Evolutionary conservation across 192 early-diverging fungal genomes (phyloP), one percentile per base, ranked within the genome.

Genomic region (Backusella liffmaniae): DNA sequence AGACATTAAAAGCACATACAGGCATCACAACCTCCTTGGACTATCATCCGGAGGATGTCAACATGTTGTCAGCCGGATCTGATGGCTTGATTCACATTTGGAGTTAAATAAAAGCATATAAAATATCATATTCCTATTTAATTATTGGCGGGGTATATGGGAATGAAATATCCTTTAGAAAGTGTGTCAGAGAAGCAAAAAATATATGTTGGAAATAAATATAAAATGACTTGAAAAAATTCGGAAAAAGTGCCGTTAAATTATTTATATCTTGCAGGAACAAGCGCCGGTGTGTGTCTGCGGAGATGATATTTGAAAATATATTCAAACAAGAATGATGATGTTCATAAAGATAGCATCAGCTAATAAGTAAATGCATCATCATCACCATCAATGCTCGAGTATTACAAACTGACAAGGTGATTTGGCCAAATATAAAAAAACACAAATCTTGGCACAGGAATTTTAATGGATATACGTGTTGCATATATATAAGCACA

Each of bases 1-100:
- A 29, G 4, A 68, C 67, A 29, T 76, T 74, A 12, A 36, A 74
- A 16, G 91, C 86, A 3, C 94, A 95, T 76, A 77, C 79, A 46
- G 85, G 84, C 41, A 83, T 88, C 18, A 89, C 94, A 9, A 90
- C 92, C 13, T 85, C 86, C 12, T 83, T 95, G 3, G 85, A 86
- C 9, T 92, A 94, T 82, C 92, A 96, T 76, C 93, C 92, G 10
- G 76, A 76, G 12, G 68, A 88, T 44, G 75, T 83, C n/a, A 73
- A 69, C 41, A 85, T 96, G 86, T 79, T 93, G 29, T 90, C 92
- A 29, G 86, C 86, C 7, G 89, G 91, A 65, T 85, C 84, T 34
- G 94, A 94, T 83, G 91, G 92, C 5, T 84, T 79, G 39, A 80
- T 89, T 69, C 92, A 90, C 67, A 80, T 86, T 15, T 94, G 93